Conservation (phyloP, 163 green algal species). For the Scenedesmus sp. region DNA sequence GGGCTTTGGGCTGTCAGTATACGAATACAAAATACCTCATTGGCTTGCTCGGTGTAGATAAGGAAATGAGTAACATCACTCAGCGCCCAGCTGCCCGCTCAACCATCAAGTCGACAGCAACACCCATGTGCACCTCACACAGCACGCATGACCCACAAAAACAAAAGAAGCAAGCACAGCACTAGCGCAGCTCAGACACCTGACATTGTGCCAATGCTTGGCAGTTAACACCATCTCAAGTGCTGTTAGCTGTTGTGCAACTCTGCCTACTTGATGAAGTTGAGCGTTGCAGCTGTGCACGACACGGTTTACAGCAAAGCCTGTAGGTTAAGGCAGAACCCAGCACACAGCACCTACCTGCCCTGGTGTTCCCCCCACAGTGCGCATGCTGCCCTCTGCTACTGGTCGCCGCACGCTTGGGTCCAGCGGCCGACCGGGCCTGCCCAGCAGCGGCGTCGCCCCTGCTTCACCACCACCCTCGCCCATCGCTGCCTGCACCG, state of each 20-base stretch:
- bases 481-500: not conserved
- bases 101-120: not conserved
- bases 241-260: no score
- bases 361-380: not conserved
- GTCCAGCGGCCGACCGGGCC: slow-evolving; percentile 1
- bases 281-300: no score
- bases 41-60: slow-evolving; percentile 56
- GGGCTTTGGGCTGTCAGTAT: slow-evolving; percentile 66
- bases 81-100: slow-evolving; percentile 47
- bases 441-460: not conserved
- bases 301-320: not conserved
- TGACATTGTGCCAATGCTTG: not conserved
- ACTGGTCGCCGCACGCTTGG: not conserved
- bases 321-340: not conserved
- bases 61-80: slow-evolving; percentile 66
- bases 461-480: not conserved
- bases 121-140: not conserved
- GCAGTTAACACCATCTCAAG: no score
- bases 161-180: not conserved
- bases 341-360: not conserved
- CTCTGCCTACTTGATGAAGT: no score
- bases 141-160: not conserved
- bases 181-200: not conserved
- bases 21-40: slow-evolving; percentile 70
- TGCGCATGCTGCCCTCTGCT: not conserved